A percentile compares a stretch with the other conserved stretches of the same genome.
phyloP scores from a whole-genome alignment of 2,329 filamentous ascomycete genomes.

The Monosporascus cannonballus region DNA sequence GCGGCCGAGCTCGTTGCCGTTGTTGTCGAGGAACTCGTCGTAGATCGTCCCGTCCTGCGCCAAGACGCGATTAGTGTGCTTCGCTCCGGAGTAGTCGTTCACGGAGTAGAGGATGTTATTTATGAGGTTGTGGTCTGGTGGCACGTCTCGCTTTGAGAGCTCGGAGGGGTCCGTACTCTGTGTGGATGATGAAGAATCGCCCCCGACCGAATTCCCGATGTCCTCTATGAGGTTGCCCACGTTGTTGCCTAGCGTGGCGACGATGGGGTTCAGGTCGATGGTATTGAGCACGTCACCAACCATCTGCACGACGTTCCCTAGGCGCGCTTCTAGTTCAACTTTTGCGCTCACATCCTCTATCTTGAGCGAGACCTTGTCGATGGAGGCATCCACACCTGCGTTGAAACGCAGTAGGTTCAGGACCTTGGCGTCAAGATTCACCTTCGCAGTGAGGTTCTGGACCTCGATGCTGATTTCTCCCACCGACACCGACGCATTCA shows the following conservation, averaged over 20 bases:
- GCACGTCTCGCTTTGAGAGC: slow-evolving; percentile 12
- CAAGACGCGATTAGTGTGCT: slow-evolving; percentile 50
- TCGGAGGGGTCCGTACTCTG: slow-evolving; percentile 16
- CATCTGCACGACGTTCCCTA: slow-evolving; percentile 55
- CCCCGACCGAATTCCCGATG: slow-evolving; percentile 23
- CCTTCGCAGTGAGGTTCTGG: slow-evolving; percentile 53
- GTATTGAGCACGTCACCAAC: slow-evolving; percentile 51
- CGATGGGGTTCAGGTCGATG: slow-evolving; percentile 54
- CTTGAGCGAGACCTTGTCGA: slow-evolving; percentile 48
- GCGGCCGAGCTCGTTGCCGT: slow-evolving; percentile 38
- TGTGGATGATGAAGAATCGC: slow-evolving; percentile 16
- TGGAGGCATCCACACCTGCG: slow-evolving; percentile 52
- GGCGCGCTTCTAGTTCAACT: slow-evolving; percentile 52
- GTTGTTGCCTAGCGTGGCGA: slow-evolving; percentile 47
- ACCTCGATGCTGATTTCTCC: slow-evolving; percentile 54
- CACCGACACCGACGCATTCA: slow-evolving; percentile 53
- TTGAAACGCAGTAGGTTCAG: slow-evolving; percentile 53
- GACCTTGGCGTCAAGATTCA: slow-evolving; percentile 55
- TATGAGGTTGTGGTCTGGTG: slow-evolving; percentile 39
- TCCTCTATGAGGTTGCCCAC: slow-evolving; percentile 42
- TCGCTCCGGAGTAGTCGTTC: slow-evolving; percentile 52
- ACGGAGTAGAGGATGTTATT: slow-evolving; percentile 55
- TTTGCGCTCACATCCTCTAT: slow-evolving; percentile 55
- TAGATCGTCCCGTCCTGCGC: slow-evolving; percentile 49
- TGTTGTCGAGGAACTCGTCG: slow-evolving; percentile 48